Conservation (phyloP, 2,329 filamentous ascomycete genomes). For the Epichloe gansuensis region DNA sequence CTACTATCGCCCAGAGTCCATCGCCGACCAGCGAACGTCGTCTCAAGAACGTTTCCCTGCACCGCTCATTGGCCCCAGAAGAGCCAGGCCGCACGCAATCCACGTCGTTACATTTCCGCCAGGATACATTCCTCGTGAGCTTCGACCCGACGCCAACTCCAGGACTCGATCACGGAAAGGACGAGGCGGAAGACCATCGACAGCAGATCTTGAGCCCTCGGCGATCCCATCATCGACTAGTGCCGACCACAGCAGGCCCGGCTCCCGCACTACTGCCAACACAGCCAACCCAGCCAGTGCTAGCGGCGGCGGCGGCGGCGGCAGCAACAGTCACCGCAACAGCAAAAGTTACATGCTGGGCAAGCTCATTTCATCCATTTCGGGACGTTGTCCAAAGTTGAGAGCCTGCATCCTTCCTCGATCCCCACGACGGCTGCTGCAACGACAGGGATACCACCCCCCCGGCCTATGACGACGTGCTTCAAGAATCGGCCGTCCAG, state of each 20-base stretch:
- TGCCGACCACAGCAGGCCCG: neutral
- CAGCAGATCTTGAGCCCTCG: neutral
- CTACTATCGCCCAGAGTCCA: slow-evolving; percentile 7
- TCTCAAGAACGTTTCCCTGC: slow-evolving; percentile 17
- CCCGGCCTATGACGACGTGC: slow-evolving; percentile 21
- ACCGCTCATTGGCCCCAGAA: slow-evolving; percentile 26
- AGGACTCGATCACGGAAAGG: neutral
- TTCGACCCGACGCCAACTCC: slow-evolving; percentile 16
- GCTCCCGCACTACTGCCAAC: slow-evolving; percentile 8
- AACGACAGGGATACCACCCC: slow-evolving; percentile 12
- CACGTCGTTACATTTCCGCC: slow-evolving; percentile 29
- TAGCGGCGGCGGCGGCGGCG: slow-evolving; percentile 30
- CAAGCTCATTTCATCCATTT: slow-evolving; percentile 9
- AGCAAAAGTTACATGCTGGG: slow-evolving; percentile 19
- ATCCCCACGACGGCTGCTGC: neutral
- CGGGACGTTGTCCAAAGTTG: neutral
- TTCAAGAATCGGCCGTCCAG: slow-evolving; percentile 9
- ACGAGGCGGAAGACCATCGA: slow-evolving; percentile 1
- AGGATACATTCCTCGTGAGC: slow-evolving; percentile 32
- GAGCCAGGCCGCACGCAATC: slow-evolving; percentile 27
- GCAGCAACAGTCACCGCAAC: slow-evolving; percentile 19
- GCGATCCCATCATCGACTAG: neutral
- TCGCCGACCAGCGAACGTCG: neutral
- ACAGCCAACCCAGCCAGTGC: slow-evolving; percentile 27
- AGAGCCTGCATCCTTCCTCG: neutral